A percentile compares a stretch with the other conserved stretches of the same genome.
Evolutionary conservation across 2,329 filamentous ascomycete genomes (phyloP).

Genomic region (Alternaria arbusti): DNA sequence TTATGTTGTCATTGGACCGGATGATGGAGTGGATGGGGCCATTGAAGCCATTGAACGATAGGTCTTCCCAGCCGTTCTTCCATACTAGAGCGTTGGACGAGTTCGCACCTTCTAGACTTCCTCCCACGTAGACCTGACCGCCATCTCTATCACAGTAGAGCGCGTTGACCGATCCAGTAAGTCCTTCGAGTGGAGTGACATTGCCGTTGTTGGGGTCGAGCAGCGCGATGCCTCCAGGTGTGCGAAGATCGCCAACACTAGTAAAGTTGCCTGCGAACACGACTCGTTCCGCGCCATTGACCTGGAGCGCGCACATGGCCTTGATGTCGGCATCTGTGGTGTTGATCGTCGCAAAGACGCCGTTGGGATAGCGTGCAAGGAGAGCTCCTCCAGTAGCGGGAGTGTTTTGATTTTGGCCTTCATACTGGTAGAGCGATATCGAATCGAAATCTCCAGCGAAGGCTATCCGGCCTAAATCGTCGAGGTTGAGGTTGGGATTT

Average conservation of each 20-base stretch:
- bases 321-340: constrained; percentile 83
- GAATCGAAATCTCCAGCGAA: constrained; percentile 89
- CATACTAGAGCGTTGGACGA: constrained; percentile 91
- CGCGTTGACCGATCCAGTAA: constrained; percentile 82
- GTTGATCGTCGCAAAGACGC: constrained; percentile 75
- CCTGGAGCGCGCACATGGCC: constrained; percentile 82
- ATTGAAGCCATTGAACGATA: constrained; percentile 95
- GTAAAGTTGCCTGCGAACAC: constrained; percentile 96
- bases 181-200: constrained; percentile 76
- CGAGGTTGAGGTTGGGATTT: constrained; percentile 77
- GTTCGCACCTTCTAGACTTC: constrained; percentile 78
- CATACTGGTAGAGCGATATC: constrained; percentile 86
- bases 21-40: constrained; percentile 86
- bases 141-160: constrained; percentile 80
- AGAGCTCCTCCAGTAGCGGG: constrained; percentile 77
- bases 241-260: constrained; percentile 77
- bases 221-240: constrained; percentile 77
- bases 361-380: constrained; percentile 82
- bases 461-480: constrained; percentile 79
- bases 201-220: constrained; percentile 75
- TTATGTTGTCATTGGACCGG: constrained; percentile 81
- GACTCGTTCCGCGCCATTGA: constrained; percentile 73
- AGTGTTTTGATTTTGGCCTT: constrained; percentile 75
- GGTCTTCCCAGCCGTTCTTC: constrained; percentile 72
- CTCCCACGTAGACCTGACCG: constrained; percentile 88